Base-by-base conservation (phyloP, 352 stramenopile genomes). In the Globisporangium perplexum region DNA sequence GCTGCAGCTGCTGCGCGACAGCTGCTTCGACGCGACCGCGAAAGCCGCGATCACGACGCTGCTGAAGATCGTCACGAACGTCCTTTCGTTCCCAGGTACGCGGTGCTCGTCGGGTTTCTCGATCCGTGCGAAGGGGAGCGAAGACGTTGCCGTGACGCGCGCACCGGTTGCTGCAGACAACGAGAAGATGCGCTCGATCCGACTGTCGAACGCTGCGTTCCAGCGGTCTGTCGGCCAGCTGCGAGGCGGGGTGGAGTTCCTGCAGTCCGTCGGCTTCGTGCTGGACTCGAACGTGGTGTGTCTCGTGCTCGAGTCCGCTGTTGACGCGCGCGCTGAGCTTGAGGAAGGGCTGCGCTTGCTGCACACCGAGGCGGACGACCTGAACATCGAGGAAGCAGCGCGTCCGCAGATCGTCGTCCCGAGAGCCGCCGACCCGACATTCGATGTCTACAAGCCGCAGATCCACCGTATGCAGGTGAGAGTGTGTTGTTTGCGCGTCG, bases 61-160 rank as follows among this genome's bases (percentile, higher is more conserved):
- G 33, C 84, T 93, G 76, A 94, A 90, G 65, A 92, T 95, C 52
- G 62, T 94, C 46, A 77, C 80, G 12, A 95, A 94, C 52, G 67
- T 95, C 23, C 60, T 95, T 22, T 94, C 83, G 10, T 66, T 89
- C 48, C 78, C 74, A 72, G 83, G 85, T 93, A 42, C 23, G n/a
- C n/a, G 12, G 7, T 38, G 44, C 23, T 62, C 30, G 24, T 59
- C 0, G 43, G 54, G 7, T 56, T 43, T 11, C 26, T 38, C 11
- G 11, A 26, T 31, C 22, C 2, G 6, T 38, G n/a, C n/a, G n/a
- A n/a, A n/a, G n/a, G n/a, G n/a, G 30, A 20, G 5, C 18, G 4
- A 31, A 22, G 8, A 5, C 28, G 23, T n/a, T 12, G 14, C 7
- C n/a, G 11, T 14, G 1, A 50, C 18, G 11, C 11, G 15, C 41